A percentile compares a stretch with the other conserved stretches of the same genome.
Evolutionary conservation across 2,329 filamentous ascomycete species (phyloP).

Genomic region (Ciborinia camelliae): DNA sequence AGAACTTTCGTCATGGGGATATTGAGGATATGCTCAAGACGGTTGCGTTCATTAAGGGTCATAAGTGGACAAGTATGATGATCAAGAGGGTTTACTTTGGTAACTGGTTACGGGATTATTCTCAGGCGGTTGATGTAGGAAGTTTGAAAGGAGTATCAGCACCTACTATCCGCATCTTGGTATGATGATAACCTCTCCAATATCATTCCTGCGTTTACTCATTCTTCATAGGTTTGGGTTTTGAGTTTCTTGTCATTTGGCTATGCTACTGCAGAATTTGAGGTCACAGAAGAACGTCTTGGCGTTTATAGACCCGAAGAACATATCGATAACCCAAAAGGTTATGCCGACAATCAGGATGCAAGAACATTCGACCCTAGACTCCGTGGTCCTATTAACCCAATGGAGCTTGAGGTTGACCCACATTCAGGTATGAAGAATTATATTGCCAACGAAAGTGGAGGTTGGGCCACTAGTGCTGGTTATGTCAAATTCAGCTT

Average conservation of each 20-base stretch:
- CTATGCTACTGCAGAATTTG: conserved; percentile 82
- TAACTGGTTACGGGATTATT: conserved; percentile 83
- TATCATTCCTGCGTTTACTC: conserved; percentile 10
- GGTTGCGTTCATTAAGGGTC: conserved; percentile 71
- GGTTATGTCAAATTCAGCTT: conserved; percentile 80
- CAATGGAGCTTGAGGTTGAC: conserved; percentile 70
- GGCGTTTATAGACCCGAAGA: conserved; percentile 78
- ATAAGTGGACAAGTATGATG: conserved; percentile 80
- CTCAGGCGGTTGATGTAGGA: conserved; percentile 77
- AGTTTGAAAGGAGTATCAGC: conserved; percentile 76
- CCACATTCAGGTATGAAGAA: conserved; percentile 93
- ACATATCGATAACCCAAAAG: conserved; percentile 71
- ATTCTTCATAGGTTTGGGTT: conserved; percentile 60
- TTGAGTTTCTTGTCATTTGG: conserved; percentile 79
- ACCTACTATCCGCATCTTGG: conserved; percentile 72
- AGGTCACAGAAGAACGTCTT: conserved; percentile 75
- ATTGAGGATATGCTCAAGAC: conserved; percentile 81
- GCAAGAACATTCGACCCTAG: conserved; percentile 78
- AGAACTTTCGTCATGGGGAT: conserved; percentile 71
- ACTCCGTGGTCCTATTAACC: conserved; percentile 73
- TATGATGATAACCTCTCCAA: conserved; percentile 33
- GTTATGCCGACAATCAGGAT: conserved; percentile 82
- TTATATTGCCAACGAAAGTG: conserved; percentile 90
- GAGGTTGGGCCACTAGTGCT: conserved; percentile 83
- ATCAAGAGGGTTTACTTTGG: conserved; percentile 79